Conservation (phyloP, 371 early-diverging fungal species). For the Mortierella sp. region DNA sequence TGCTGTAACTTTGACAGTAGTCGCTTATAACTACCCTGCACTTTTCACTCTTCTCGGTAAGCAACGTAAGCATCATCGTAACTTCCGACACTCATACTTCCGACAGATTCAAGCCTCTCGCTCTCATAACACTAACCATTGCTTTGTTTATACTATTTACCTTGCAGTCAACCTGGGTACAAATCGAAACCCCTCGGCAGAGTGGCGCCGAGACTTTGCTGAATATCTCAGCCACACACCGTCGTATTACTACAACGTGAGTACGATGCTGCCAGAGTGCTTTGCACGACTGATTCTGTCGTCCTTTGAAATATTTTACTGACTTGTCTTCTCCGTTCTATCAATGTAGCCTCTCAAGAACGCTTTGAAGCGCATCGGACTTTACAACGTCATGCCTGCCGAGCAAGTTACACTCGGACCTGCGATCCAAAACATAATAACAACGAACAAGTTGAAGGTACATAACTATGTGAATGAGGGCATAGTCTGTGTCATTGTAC, state of each 20-base stretch:
- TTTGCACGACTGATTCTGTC: background rate
- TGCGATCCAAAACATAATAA: slow-evolving; percentile 20
- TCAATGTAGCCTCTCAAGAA: slow-evolving; percentile 59
- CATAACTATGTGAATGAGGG: no score
- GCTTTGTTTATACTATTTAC: background rate
- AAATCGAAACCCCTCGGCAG: slow-evolving; percentile 47
- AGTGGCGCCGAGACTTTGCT: slow-evolving; percentile 67
- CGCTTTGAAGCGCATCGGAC: slow-evolving; percentile 54
- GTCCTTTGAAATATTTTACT: background rate
- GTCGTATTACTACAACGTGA: slow-evolving; percentile 63
- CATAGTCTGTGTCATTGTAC: background rate
- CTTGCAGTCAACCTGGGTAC: slow-evolving; percentile 42
- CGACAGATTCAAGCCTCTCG: background rate
- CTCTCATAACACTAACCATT: background rate
- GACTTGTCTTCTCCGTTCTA: slow-evolving; percentile 45
- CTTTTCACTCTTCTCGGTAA: slow-evolving; percentile 72
- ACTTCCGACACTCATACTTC: background rate
- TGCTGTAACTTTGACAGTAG: slow-evolving; percentile 74
- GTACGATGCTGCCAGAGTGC: background rate
- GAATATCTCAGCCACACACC: slow-evolving; percentile 72
- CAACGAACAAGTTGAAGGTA: slow-evolving; percentile 46
- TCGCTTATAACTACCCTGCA: slow-evolving; percentile 79
- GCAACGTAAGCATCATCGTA: background rate
- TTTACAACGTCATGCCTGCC: slow-evolving; percentile 29
- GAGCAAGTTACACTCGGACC: slow-evolving; percentile 33